Evolutionary conservation across 768 basidiomycete species (phyloP), one percentile per base, ranked within the genome.

Genomic region (Lactarius hatsudake): DNA sequence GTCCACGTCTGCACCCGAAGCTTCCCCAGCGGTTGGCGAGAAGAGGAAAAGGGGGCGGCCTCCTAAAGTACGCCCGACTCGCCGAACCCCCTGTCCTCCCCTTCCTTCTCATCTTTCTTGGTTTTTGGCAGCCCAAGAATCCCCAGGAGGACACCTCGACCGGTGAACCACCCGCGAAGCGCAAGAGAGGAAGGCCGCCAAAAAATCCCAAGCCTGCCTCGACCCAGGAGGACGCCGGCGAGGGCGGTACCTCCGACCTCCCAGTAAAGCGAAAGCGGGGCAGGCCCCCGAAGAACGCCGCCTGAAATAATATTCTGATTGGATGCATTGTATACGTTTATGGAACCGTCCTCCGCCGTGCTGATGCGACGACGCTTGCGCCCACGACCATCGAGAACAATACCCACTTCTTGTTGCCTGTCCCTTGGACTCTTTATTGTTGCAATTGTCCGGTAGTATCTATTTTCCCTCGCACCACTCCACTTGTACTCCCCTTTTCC

Each of bases 131-230:
- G 66, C 63, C 62, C 57, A 82, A 82, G 77, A 80, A 77, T 59
- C 57, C 64, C 40, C 80, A 74, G 54, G 84, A 82, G 59, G 86
- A 86, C 69, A 81, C 80, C 51, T 72, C 53, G 51, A 38, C 66
- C 26, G 48, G 60, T 36, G 78, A 76, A 56, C 79, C 82, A 59
- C 66, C 72, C 28, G 65, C 68, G 53, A 91, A 91, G 77, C 82
- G 88, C 72, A 86, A 83, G 76, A 84, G 91, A 68, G 90, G 90
- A 48, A 86, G 90, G 68, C 90, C 91, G 64, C 88, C 86, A 70
- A 92, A 92, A 77, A 79, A 80, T 63, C 81, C 84, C 63, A 87
- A 83, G 76, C 81, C 81, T 65, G 78, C 75, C 62, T 26, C 68
- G 59, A 78, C 82, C 51, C 79, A 76, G 23, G 75, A 79, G 61